Conservation (phyloP, 129 eudicot genomes). For the Flaveria brownii region DNA sequence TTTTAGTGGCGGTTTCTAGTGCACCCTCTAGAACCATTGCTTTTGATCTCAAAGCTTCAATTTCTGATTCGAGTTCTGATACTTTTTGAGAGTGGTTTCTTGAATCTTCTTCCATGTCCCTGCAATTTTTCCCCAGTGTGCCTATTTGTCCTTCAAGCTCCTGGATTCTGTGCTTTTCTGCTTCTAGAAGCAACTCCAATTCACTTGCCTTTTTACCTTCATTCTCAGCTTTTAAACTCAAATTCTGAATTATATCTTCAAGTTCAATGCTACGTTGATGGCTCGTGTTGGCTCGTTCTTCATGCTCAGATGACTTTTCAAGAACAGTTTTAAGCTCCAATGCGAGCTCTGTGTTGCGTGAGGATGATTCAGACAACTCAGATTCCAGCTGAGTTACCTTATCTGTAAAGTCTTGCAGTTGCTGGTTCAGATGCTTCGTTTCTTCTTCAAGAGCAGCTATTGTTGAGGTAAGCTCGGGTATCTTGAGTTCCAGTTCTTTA, state of each 20-base stretch:
- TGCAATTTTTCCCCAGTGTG: conserved; percentile 50
- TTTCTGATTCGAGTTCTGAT: conserved; percentile 63
- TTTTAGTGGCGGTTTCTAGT: conserved; percentile 47
- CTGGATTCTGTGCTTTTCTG: conserved; percentile 63
- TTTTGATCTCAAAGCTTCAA: conserved; percentile 51
- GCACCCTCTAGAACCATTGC: conserved; percentile 55
- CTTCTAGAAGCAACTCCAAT: conserved; percentile 56
- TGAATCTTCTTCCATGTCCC: conserved; percentile 55
- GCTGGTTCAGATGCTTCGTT: conserved; percentile 16
- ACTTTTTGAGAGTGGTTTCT: conserved; percentile 45
- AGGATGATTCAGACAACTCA: conserved; percentile 38
- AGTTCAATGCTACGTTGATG: conserved; percentile 72
- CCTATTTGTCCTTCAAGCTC: conserved; percentile 76
- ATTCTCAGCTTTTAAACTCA: conserved; percentile 56
- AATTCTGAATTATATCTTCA: conserved; percentile 54
- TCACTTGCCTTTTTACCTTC: conserved; percentile 61
- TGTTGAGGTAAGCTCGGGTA: conserved; percentile 42
- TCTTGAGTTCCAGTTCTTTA: conserved; percentile 46
- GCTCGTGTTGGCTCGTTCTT: conserved; percentile 51
- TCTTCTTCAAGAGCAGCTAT: conserved; percentile 53
- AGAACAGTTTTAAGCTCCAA: conserved; percentile 48
- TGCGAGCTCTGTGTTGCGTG: conserved; percentile 54
- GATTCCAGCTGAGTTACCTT: conserved; percentile 38
- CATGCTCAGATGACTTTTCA: conserved; percentile 57
- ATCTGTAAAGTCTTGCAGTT: conserved; percentile 6